Evolutionary conservation across 2,329 filamentous ascomycete genomes (phyloP).

Genomic region (Elsinoe perseae): DNA sequence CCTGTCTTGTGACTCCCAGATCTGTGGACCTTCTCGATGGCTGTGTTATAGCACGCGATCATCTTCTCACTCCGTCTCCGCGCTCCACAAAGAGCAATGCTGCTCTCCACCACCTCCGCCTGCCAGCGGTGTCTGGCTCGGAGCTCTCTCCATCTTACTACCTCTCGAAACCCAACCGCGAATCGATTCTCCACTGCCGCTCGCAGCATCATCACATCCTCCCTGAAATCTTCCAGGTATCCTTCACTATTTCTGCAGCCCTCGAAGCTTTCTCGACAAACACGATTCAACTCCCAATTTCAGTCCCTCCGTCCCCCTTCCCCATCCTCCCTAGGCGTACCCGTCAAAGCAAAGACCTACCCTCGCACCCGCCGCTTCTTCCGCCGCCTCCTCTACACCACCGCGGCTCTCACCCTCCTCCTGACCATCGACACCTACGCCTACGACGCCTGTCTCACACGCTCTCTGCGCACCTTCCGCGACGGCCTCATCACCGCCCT

Average conservation of each 20-base stretch:
- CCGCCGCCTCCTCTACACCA: conserved; percentile 61
- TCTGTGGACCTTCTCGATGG: background rate
- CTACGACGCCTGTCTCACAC: conserved; percentile 70
- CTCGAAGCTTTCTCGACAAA: background rate
- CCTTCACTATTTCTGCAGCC: background rate
- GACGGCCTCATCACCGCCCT: conserved; percentile 71
- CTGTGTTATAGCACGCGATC: conserved; percentile 1
- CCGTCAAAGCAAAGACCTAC: conserved; percentile 63
- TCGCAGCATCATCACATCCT: background rate
- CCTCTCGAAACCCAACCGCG: background rate
- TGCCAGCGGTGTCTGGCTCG: background rate
- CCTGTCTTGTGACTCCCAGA: background rate
- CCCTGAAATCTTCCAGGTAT: background rate
- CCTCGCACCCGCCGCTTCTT: conserved; percentile 63
- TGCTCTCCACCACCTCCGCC: conserved; percentile 2
- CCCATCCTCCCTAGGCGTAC: conserved; percentile 67
- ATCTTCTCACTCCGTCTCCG: background rate
- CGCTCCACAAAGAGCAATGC: background rate
- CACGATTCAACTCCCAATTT: conserved; percentile 31
- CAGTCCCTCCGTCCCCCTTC: conserved; percentile 56
- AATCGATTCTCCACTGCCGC: too few species aligned
- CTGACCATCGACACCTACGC: conserved; percentile 65
- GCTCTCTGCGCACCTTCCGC: conserved; percentile 73
- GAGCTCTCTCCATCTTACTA: background rate
- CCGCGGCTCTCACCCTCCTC: conserved; percentile 50